These are phyloP conservation scores for Aureobasidium sp. DNA, from an alignment of 2,329 filamentous ascomycete genomes.

Conservation along the genomic window DNA sequence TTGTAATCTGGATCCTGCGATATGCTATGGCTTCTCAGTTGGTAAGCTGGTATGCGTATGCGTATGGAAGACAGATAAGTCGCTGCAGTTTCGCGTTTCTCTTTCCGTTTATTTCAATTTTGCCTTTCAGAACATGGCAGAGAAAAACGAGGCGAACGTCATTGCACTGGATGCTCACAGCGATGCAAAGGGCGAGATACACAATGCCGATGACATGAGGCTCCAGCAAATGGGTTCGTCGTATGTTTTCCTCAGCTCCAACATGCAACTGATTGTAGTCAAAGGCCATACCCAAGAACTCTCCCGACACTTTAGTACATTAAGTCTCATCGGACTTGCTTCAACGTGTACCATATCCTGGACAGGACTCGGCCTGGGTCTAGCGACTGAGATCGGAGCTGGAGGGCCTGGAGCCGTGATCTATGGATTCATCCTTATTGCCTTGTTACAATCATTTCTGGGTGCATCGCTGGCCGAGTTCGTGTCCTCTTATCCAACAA, in stretches of 20 bases:
- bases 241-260: background rate
- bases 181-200: background rate
- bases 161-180: background rate
- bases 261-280: background rate
- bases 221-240: slow-evolving; percentile 4
- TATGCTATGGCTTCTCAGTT: background rate
- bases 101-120: background rate
- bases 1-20: too few relatives aligned
- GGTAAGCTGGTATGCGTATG: background rate
- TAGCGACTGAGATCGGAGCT: slow-evolving; percentile 12
- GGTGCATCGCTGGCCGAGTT: slow-evolving; percentile 16
- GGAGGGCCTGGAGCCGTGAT: slow-evolving; percentile 15
- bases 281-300: slow-evolving; percentile 5
- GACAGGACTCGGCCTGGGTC: slow-evolving; percentile 14
- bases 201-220: background rate
- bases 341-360: slow-evolving; percentile 15
- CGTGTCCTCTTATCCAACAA: slow-evolving; percentile 14
- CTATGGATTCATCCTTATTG: slow-evolving; percentile 15
- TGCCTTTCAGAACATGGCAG: background rate
- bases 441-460: slow-evolving; percentile 15
- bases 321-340: slow-evolving; percentile 6
- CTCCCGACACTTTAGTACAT: background rate
- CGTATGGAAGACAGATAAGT: background rate
- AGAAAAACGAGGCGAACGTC: background rate
- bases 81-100: background rate